Base-by-base conservation (phyloP, 495 filamentous ascomycete genomes). In the Penicillium lividum region DNA sequence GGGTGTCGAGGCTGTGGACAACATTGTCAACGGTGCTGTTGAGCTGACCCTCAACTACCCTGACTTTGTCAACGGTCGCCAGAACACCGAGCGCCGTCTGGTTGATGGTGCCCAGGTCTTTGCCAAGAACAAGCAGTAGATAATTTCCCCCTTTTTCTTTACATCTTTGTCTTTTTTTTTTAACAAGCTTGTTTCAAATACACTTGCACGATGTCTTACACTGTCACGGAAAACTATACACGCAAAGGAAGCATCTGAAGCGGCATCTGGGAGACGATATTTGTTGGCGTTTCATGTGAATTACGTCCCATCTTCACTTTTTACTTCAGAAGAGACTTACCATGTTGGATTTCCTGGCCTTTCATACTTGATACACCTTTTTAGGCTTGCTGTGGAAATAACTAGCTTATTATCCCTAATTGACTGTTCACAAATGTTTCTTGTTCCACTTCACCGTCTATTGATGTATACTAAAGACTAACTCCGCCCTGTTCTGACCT, bases 1-100 rank as follows among this genome's bases (percentile, higher is more conserved):
- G 46, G 94, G 94, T 73, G 94, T 97, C 16, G 94, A 99, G 77
- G 94, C 94, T 47, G 93, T 89, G 42, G 94, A 99, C 78, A 84
- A 93, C 77, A 94, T 99, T 72, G 87, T 97, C 68, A 93, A 89
- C 76, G 94, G 94, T 63, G 89, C 90, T 3, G 90, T 92, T 58
- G 94, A 99, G 82, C 78, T 98, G 73, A 99, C 94, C 54, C 85
- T 98, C 65, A 97, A 99, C 82, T 96, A 98, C 77, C 95, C 95
- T 46, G 95, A 99, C 77, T 97, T 98, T 73, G 93, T 99, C 79
- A 99, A 99, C 79, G 79, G 83, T 52, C 82, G 94, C 64, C 76
- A 87, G 67, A 98, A 98, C 80, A 86, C 78, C 8, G 94, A 98
- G 85, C 83, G 94, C 62, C 82, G 93, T 53, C 83, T 98, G 61